Percentiles rank a stretch among this genome's conserved stretches.
Conservation (phyloP, 225 moss, liverwort and hornwort species). For the Asterella californica region DNA sequence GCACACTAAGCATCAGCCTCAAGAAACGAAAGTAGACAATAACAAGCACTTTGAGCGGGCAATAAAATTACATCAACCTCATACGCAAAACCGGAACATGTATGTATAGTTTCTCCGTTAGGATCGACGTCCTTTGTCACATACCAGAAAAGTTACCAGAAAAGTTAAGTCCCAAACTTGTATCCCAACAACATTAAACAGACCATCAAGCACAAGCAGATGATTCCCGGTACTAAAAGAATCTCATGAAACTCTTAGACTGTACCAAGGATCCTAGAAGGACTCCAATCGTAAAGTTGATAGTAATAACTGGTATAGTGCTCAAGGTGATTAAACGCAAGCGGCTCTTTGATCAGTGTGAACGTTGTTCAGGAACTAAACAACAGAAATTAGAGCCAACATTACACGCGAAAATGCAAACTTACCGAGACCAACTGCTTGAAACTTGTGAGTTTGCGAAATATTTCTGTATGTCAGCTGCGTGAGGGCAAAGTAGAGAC, state of each 20-base stretch:
- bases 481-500: constrained; percentile 83
- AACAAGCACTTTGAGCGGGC: not conserved
- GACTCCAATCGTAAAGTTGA: not conserved
- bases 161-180: not conserved
- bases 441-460: constrained; percentile 90
- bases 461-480: constrained; percentile 87
- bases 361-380: not conserved
- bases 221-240: not conserved
- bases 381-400: not conserved
- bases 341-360: not conserved
- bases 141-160: not conserved
- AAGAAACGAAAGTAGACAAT: not conserved
- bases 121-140: not conserved
- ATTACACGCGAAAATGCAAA: not conserved
- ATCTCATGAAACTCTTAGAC: too few species aligned
- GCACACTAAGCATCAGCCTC: not conserved
- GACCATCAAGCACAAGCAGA: not conserved
- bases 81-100: not conserved
- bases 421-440: constrained; percentile 88
- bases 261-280: not conserved
- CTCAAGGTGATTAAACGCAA: not conserved
- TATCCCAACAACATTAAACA: not conserved
- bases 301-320: not conserved
- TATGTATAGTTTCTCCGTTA: not conserved
- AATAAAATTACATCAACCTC: not conserved